These are phyloP conservation scores for Nannizziopsis arthrosporioides DNA, from an alignment of 2,329 filamentous ascomycete genomes.

Conservation along the genomic window DNA sequence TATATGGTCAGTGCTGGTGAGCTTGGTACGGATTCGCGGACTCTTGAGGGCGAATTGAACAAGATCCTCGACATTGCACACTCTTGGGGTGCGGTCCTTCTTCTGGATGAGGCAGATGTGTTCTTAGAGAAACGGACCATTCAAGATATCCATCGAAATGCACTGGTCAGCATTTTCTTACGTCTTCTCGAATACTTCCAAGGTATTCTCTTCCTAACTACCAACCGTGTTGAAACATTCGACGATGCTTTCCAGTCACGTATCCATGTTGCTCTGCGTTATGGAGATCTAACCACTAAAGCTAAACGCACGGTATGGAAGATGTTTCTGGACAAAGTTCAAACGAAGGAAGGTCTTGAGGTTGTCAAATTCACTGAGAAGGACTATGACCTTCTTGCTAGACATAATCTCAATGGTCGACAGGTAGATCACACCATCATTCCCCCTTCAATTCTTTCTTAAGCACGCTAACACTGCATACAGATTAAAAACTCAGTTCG, in stretches of 20 bases:
- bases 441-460: not conserved
- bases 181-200: constrained; percentile 84
- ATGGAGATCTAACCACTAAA: constrained; percentile 59
- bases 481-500: constrained; percentile 84
- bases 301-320: constrained; percentile 72
- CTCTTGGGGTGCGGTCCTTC: constrained; percentile 71
- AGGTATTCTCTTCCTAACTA: constrained; percentile 80
- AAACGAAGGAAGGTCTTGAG: constrained; percentile 50
- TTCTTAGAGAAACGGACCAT: constrained; percentile 74
- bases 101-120: constrained; percentile 76
- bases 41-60: constrained; percentile 64
- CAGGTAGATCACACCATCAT: constrained; percentile 38
- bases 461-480: not conserved
- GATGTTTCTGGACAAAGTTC: constrained; percentile 67
- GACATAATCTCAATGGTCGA: constrained; percentile 57
- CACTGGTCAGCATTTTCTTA: constrained; percentile 76
- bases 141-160: constrained; percentile 74
- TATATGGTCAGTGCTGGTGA: constrained; percentile 78
- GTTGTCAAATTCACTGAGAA: constrained; percentile 40
- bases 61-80: constrained; percentile 79
- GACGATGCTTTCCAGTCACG: constrained; percentile 83
- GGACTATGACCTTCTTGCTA: constrained; percentile 55
- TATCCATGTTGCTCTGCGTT: constrained; percentile 74
- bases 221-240: constrained; percentile 75
- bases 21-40: constrained; percentile 63